Evolutionary conservation across 1,284 basidiomycete species (phyloP).

Genomic region (Phellopilus nigrolimitatus): DNA sequence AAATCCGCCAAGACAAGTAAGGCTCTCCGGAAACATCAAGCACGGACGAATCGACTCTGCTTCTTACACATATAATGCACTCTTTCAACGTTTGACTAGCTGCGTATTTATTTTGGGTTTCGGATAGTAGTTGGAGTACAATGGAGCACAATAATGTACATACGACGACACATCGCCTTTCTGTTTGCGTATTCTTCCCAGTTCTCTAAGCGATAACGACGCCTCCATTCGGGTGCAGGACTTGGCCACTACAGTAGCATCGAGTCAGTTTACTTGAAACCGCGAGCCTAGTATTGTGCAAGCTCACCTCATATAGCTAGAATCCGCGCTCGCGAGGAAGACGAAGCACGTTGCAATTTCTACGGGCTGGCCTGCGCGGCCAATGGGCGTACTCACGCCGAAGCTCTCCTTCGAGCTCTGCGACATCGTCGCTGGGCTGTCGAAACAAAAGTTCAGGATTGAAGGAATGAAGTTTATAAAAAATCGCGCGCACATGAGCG

Average conservation of each 20-base stretch:
- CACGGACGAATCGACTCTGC: no score
- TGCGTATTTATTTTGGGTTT: no score
- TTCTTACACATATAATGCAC: no score
- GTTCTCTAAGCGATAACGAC: slow-evolving; percentile 32
- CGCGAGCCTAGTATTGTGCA: background rate
- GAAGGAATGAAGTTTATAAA: no score
- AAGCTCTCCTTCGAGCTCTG: slow-evolving; percentile 42
- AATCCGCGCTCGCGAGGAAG: slow-evolving; percentile 48
- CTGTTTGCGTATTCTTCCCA: no score
- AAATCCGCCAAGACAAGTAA: no score
- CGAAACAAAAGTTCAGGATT: background rate
- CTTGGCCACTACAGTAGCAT: slow-evolving; percentile 31
- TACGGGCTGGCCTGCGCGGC: slow-evolving; percentile 50
- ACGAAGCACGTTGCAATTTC: slow-evolving; percentile 52
- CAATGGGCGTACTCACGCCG: slow-evolving; percentile 41
- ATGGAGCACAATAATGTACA: no score
- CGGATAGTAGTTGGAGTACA: no score
- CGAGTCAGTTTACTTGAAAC: background rate
- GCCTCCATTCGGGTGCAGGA: slow-evolving; percentile 37
- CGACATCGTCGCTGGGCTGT: slow-evolving; percentile 42
- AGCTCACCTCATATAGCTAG: slow-evolving; percentile 43
- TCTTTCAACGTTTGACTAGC: no score
- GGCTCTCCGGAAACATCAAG: no score
- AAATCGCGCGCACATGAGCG: slow-evolving; percentile 35
- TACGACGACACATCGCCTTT: no score